Evolutionary conservation across 106 monocot species (phyloP), one percentile per base, ranked within the genome.

Genomic region (Posidonia australis): DNA sequence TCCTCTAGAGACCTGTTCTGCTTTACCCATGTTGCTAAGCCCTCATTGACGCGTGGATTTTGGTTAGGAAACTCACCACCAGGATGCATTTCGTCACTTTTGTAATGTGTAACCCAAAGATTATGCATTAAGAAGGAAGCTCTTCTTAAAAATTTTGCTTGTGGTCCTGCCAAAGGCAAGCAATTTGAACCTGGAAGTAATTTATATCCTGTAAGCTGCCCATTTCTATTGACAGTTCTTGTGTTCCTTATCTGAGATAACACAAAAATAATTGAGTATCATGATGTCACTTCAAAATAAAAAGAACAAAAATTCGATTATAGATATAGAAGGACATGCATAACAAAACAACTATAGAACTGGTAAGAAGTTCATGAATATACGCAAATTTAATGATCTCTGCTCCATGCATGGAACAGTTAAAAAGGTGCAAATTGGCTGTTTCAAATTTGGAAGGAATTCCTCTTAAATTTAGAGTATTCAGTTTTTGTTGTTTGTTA

Each of bases 41-140:
- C 94, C 68, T 96, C 94, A 61, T 96, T 76, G 7, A 80, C 13
- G 21, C 94, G 89, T 46, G 94, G 94, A 75, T 96, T 96, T 78
- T 96, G 94, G 68, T 96, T 96, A 42, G 94, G 94, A 70, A 96
- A 96, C 62, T 96, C 94, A 6, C 94, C 94, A 58, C 94, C 94
- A 52, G 94, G 94, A 65, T 79, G 90, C 86, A 84, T 84, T 63
- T 96, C 94, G 70, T 86, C 77, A 53, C 74, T 79, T 25, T 79
- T 90, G 67, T 96, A 96, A 30, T 81, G 80, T 61, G 94, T 96
- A 24, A 96, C 94, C 94, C 94, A 96, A 71, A 96, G 94, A 63
- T 96, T 96, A 63, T 96, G 94, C 82, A 84, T 96, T 24, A 96
- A 68, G 66, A 96, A 96, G 13, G 86, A 83, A 68, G 94, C 94